Percentiles rank a stretch among this genome's conserved stretches.
These are phyloP conservation scores for Acanthamoeba culbertsoni DNA, from an alignment of 208 protist genomes.

Conservation along the genomic window DNA sequence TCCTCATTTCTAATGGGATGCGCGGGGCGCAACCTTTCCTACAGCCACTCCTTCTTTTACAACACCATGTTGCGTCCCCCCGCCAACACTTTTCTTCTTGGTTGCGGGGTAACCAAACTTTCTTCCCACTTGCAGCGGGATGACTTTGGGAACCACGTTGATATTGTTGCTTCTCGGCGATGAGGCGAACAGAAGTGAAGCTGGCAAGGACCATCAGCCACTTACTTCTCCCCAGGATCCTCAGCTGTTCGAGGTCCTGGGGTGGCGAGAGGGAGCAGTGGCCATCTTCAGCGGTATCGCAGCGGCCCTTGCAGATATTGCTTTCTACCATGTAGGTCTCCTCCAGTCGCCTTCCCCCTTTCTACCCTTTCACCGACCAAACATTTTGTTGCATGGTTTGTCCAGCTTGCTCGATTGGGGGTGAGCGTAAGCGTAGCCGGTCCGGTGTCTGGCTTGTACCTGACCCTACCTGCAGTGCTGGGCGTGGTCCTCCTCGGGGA, in stretches of 20 bases:
- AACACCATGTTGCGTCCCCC: neutral
- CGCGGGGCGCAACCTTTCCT: neutral
- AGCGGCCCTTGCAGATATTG: neutral
- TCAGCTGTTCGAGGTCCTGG: neutral
- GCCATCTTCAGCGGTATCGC: constrained; percentile 2
- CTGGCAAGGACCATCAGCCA: neutral
- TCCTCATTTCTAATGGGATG: constrained; percentile 6
- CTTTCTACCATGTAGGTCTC: neutral
- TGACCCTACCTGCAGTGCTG: neutral
- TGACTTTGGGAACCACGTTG: neutral
- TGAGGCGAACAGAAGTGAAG: neutral
- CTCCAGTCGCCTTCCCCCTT: neutral
- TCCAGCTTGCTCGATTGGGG: neutral
- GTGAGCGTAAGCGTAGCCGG: constrained; percentile 36
- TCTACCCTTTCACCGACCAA: neutral
- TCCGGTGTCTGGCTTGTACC: neutral
- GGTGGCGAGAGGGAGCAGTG: neutral
- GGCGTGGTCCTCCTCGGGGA: neutral
- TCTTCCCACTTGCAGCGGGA: neutral
- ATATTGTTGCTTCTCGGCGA: no score
- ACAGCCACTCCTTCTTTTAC: constrained; percentile 26
- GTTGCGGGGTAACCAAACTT: neutral
- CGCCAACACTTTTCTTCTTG: neutral
- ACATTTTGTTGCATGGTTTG: neutral
- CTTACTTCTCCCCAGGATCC: neutral